Base-by-base conservation (phyloP, 2,329 filamentous ascomycete species). In the Curvularia spicifera region DNA sequence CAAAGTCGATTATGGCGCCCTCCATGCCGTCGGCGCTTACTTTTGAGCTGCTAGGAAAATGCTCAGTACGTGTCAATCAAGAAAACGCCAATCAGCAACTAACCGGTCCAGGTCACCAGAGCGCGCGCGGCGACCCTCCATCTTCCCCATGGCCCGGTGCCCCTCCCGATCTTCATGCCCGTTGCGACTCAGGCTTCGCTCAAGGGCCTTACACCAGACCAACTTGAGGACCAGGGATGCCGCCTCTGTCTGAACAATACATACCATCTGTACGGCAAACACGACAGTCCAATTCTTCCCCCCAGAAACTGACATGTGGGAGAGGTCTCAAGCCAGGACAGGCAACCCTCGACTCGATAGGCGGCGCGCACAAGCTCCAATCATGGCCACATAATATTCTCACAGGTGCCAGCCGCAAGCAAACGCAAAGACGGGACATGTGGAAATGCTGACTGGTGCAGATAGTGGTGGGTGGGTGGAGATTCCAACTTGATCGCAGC, bases 171-270 rank as follows among this genome's bases (percentile, higher is more conserved):
- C 57, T 99, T 99, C 78, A 99, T 99, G 95, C 95, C 95, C 15
- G 95, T 99, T 43, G 95, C 95, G 29, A 99, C 95, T 0, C 95
- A 99, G 78, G 95, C 91, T 0, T 97, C 94, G 0, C 83, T 99
- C 39, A 99, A 99, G 76, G 95, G 95, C 43, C 72, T 99, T 55
- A 98, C 95, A 0, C 93, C 94, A 1, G 89, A 94, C 65, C 95
- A 99, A 73, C 83, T 99, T 2, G 93, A 95, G 70, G 89, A 91
- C 53, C 96, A 93, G 0, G 88, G 91, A 43, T 99, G 96, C 72
- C 87, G 91, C 57, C 81, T 99, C 42, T 99, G 95, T 76, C 81
- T 99, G 64, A 99, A 99, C 80, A 99, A 99, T 79, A 99, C 95
- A 12, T 99, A 99, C 74, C 95, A 99, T 76, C 82, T 99, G 60